phyloP scores from a whole-genome alignment of 192 early-diverging fungal genomes.

The Coemansia aciculifera region DNA sequence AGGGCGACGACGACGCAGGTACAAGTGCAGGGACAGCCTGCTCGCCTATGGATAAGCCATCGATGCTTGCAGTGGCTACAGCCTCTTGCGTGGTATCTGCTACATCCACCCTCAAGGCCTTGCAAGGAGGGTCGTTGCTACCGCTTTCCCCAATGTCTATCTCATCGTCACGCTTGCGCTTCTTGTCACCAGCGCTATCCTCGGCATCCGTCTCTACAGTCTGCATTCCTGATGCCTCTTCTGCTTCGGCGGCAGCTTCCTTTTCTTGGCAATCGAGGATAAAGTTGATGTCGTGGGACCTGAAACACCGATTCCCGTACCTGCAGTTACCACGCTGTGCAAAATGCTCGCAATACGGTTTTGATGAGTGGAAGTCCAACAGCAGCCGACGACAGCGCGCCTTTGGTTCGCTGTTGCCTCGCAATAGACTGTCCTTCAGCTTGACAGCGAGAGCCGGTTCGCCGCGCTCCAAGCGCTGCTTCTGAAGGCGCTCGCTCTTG shows the following conservation, averaged over 20 bases:
- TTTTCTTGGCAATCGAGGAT: conserved; percentile 74
- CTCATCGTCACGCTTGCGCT: conserved; percentile 16
- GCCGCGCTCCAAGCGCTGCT: conserved; percentile 14
- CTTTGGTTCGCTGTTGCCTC: conserved; percentile 4
- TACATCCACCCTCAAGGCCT: neutral
- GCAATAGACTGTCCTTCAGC: conserved; percentile 20
- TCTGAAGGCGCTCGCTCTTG: conserved; percentile 44
- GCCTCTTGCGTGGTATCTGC: neutral
- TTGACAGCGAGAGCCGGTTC: conserved; percentile 25
- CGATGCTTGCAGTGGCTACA: neutral
- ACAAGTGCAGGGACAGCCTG: neutral
- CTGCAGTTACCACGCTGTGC: conserved; percentile 83
- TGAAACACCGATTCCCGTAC: conserved; percentile 63
- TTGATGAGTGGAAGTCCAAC: neutral
- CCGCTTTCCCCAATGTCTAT: neutral
- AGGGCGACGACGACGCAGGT: neutral
- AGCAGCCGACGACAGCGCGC: neutral
- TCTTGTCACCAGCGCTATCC: conserved; percentile 7
- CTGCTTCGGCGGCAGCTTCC: conserved; percentile 2
- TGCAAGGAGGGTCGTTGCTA: neutral
- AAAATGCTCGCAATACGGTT: conserved; percentile 76
- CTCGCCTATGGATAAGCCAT: neutral
- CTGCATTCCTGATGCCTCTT: conserved; percentile 9
- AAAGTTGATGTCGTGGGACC: conserved; percentile 82
- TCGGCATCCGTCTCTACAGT: neutral